Percentiles rank a stretch among this genome's conserved stretches.
These are phyloP conservation scores for Leccinum incarnatum DNA, from an alignment of 768 basidiomycete genomes.

Conservation along the genomic window DNA sequence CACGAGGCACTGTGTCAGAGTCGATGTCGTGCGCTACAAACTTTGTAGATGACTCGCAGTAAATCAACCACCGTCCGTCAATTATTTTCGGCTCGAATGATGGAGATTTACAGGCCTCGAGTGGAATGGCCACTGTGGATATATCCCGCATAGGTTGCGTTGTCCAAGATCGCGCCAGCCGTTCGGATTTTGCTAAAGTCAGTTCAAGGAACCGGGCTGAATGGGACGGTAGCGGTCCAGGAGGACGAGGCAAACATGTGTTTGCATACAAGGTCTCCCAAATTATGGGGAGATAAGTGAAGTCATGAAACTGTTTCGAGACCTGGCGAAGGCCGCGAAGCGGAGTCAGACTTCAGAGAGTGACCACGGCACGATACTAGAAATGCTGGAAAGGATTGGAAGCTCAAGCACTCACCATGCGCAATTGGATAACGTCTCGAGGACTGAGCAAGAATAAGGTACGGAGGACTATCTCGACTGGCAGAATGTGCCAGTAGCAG, in stretches of 20 bases:
- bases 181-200: background rate
- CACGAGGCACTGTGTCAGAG: background rate
- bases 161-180: background rate
- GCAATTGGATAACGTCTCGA: too few species aligned
- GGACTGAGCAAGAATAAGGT: too few species aligned
- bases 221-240: background rate
- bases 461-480: too few species aligned
- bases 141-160: background rate
- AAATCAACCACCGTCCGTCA: background rate
- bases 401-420: too few species aligned
- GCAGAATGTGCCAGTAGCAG: too few species aligned
- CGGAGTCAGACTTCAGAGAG: too few species aligned
- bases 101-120: too few species aligned
- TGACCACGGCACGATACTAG: too few species aligned
- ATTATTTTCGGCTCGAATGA: too few species aligned
- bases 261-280: background rate
- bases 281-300: background rate
- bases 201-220: background rate
- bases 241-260: background rate
- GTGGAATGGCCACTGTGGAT: too few species aligned
- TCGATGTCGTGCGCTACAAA: background rate
- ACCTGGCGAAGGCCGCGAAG: too few species aligned
- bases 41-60: background rate
- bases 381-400: too few species aligned
- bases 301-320: background rate